Conservation (phyloP, 345 rosid genomes). For the Linum lewisii region DNA sequence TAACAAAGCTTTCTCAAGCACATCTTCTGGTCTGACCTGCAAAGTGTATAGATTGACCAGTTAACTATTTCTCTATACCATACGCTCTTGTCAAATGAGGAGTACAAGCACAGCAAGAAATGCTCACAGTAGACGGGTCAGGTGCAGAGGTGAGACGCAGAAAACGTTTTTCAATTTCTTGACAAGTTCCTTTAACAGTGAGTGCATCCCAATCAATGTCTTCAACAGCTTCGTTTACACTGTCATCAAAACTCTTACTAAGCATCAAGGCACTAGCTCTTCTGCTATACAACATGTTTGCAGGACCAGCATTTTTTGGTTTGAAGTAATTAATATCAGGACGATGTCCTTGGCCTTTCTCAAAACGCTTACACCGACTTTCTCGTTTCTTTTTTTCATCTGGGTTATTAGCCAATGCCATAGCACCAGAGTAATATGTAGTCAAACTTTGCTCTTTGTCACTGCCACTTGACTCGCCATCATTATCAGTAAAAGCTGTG, state of each 20-base stretch:
- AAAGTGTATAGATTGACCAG: conserved; percentile 7
- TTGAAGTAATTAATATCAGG: conserved; percentile 42
- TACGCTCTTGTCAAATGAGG: conserved; percentile 5
- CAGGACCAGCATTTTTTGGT: conserved; percentile 56
- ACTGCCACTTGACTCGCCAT: conserved; percentile 89
- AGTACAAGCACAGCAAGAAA: conserved; percentile 9
- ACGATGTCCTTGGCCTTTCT: conserved; percentile 57
- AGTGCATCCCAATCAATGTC: conserved; percentile 98
- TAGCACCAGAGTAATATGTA: conserved; percentile 67
- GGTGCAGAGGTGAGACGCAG: conserved; percentile 99
- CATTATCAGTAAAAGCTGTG: conserved; percentile 38
- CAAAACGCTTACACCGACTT: conserved; percentile 87
- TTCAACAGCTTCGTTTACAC: conserved; percentile 87
- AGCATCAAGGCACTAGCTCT: conserved; percentile 69
- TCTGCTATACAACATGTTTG: conserved; percentile 45
- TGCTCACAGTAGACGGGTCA: conserved; percentile 84
- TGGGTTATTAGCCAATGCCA: conserved; percentile 56
- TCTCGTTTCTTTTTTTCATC: conserved; percentile 95
- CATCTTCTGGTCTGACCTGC: conserved; percentile 98
- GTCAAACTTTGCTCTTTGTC: conserved; percentile 72
- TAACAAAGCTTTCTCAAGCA: conserved; percentile 74
- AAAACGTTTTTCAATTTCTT: conserved; percentile 92
- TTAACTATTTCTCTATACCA: background rate
- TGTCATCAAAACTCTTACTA: conserved; percentile 61
- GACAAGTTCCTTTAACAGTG: conserved; percentile 91